phyloP scores from a whole-genome alignment of 108 stramenopile species.

The Chaetoceros muelleri region DNA sequence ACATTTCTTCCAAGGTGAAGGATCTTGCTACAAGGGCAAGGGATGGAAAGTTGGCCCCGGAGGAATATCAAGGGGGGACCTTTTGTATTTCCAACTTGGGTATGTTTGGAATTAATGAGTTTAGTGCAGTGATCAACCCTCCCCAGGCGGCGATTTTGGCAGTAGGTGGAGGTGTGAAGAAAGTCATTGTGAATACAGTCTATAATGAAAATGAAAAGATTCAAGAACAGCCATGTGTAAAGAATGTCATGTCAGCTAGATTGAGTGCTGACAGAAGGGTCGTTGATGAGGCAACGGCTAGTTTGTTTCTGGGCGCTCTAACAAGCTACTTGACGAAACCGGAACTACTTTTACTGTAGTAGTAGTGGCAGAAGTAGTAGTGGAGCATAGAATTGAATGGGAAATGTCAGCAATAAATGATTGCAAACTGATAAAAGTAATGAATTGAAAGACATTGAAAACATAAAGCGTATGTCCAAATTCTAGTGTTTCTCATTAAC shows the following conservation, averaged over 20 bases:
- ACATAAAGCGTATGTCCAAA: no score
- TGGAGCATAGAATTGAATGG: no score
- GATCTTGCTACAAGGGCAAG: slow-evolving; percentile 80
- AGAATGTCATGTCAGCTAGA: slow-evolving; percentile 88
- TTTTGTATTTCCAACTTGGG: slow-evolving; percentile 97
- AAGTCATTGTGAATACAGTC: slow-evolving; percentile 65
- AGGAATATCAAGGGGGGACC: slow-evolving; percentile 95
- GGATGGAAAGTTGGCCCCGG: slow-evolving; percentile 75
- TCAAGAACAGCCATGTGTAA: slow-evolving; percentile 24
- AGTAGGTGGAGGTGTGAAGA: slow-evolving; percentile 85
- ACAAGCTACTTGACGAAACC: slow-evolving; percentile 85
- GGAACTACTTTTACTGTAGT: slow-evolving; percentile 83
- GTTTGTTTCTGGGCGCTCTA: slow-evolving; percentile 88
- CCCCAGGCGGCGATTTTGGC: slow-evolving; percentile 98
- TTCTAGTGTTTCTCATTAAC: no score
- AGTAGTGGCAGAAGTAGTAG: no score
- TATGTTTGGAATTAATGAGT: slow-evolving; percentile 98
- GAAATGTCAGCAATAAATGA: no score
- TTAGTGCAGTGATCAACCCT: slow-evolving; percentile 97
- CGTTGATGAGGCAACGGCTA: slow-evolving; percentile 93
- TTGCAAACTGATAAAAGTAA: no score
- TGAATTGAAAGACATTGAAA: no score
- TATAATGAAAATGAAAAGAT: slow-evolving; percentile 44
- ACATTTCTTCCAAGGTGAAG: slow-evolving; percentile 74
- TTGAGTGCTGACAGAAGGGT: slow-evolving; percentile 96